Evolutionary conservation across 768 basidiomycete species (phyloP).

Genomic region (Ephemerocybe angulata): DNA sequence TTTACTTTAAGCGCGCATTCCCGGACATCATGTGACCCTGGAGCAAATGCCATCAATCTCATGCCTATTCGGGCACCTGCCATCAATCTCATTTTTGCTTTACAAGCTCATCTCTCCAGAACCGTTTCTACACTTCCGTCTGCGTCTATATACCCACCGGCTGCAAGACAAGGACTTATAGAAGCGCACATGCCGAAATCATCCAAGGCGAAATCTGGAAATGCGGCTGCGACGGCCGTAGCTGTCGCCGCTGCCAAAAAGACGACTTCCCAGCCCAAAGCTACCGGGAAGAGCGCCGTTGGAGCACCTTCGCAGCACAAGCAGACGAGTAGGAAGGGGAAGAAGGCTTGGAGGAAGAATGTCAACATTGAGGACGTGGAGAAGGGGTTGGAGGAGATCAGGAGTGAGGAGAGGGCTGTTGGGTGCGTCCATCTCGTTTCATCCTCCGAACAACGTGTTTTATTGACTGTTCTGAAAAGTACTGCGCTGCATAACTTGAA

Average conservation of each 20-base stretch:
- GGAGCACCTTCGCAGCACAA: constrained; percentile 60
- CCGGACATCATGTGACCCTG: no score
- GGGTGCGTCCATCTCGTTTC: constrained; percentile 49
- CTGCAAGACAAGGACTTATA: not conserved
- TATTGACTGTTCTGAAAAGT: constrained; percentile 31
- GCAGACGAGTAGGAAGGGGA: constrained; percentile 85
- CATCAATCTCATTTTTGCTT: no score
- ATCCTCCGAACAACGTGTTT: not conserved
- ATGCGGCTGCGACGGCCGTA: not conserved
- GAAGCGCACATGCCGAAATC: not conserved
- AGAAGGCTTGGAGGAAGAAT: constrained; percentile 91
- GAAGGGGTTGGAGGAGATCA: constrained; percentile 64
- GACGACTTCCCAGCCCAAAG: constrained; percentile 10
- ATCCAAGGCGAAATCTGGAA: not conserved
- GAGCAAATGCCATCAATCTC: no score
- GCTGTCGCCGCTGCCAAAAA: not conserved
- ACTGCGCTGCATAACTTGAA: constrained; percentile 60
- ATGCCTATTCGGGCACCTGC: no score
- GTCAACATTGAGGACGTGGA: constrained; percentile 82
- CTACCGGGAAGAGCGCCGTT: constrained; percentile 26
- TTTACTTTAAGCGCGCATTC: no score
- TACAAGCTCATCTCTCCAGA: no score
- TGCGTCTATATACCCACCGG: no score
- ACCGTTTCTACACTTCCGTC: no score
- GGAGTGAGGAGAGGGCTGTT: constrained; percentile 76